These are phyloP conservation scores for Pythium apleroticum DNA, from an alignment of 352 stramenopile species.

Conservation along the genomic window DNA sequence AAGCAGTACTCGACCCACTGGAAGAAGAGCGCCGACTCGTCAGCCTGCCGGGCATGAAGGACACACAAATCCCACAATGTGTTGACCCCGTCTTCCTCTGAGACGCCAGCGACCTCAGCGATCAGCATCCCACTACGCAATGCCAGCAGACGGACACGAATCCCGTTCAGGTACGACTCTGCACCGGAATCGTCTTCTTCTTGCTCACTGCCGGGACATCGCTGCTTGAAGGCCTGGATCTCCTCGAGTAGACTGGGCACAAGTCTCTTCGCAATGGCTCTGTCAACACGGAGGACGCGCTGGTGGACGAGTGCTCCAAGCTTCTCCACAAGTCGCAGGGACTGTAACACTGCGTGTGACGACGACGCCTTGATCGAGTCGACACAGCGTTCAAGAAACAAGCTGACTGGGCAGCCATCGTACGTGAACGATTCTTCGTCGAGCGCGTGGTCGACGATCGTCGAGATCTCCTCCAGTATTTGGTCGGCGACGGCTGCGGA, in stretches of 20 bases:
- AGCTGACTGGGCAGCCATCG: constrained; percentile 2
- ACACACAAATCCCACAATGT: constrained; percentile 51
- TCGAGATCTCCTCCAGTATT: constrained; percentile 22
- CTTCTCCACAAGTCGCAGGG: constrained; percentile 25
- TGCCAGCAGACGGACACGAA: constrained; percentile 44
- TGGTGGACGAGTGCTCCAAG: constrained; percentile 5
- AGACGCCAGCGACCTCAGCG: constrained; percentile 10
- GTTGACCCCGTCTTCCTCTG: constrained; percentile 1
- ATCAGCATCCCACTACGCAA: constrained; percentile 60
- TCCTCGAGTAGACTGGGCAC: constrained; percentile 5
- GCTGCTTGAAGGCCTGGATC: constrained; percentile 14
- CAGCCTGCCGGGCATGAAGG: constrained; percentile 28
- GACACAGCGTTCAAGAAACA: constrained; percentile 24
- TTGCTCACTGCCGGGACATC: background rate
- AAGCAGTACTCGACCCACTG: constrained; percentile 75
- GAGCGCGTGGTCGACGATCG: constrained; percentile 16
- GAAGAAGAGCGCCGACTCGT: constrained; percentile 66
- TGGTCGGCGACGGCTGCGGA: constrained; percentile 4
- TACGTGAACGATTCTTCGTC: constrained; percentile 3
- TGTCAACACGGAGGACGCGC: background rate
- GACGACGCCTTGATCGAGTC: background rate
- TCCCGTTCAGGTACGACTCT: constrained; percentile 13
- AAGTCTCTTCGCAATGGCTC: constrained; percentile 3
- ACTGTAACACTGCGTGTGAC: background rate
- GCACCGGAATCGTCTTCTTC: constrained; percentile 1